Percentiles rank a stretch among this genome's conserved stretches.
Conservation (phyloP, 2,329 filamentous ascomycete species). For the Onygenales sp. region DNA sequence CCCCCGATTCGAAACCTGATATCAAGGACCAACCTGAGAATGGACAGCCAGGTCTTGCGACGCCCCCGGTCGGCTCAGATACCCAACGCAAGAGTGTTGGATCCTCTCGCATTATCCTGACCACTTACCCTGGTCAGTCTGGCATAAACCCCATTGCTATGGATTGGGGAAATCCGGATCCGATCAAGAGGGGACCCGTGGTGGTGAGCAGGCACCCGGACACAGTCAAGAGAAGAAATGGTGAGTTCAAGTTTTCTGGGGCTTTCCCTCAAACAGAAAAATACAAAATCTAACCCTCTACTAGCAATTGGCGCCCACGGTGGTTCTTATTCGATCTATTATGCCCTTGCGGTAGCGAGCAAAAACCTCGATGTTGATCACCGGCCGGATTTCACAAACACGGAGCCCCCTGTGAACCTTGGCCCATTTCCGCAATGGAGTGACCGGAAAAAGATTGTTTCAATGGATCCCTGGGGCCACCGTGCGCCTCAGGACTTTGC, state of each 20-base stretch:
- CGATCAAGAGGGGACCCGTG: conserved; percentile 69
- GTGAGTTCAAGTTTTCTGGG: conserved; percentile 37
- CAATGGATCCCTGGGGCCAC: conserved; percentile 93
- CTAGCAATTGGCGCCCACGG: conserved; percentile 61
- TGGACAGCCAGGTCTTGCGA: background rate
- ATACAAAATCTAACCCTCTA: background rate
- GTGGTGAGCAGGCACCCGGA: conserved; percentile 69
- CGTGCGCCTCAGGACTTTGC: conserved; percentile 75
- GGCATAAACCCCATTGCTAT: conserved; percentile 86
- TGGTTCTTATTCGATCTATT: conserved; percentile 93
- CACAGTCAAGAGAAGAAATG: conserved; percentile 73
- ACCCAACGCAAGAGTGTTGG: conserved; percentile 1
- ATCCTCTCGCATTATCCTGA: conserved; percentile 58
- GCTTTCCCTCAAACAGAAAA: background rate
- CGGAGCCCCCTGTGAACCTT: conserved; percentile 81
- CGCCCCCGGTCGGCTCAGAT: background rate
- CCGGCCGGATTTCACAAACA: conserved; percentile 70
- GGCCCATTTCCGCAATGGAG: conserved; percentile 85
- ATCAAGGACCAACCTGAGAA: background rate
- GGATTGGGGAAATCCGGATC: conserved; percentile 75
- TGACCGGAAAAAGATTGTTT: conserved; percentile 87
- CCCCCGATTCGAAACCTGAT: background rate
- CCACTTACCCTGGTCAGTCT: conserved; percentile 86
- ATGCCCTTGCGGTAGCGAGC: conserved; percentile 83
- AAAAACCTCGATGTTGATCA: conserved; percentile 80